A percentile compares a stretch with the other conserved stretches of the same genome.
phyloP scores from a whole-genome alignment of 129 eudicot genomes.

The Chrysanthemum lavandulifolium region DNA sequence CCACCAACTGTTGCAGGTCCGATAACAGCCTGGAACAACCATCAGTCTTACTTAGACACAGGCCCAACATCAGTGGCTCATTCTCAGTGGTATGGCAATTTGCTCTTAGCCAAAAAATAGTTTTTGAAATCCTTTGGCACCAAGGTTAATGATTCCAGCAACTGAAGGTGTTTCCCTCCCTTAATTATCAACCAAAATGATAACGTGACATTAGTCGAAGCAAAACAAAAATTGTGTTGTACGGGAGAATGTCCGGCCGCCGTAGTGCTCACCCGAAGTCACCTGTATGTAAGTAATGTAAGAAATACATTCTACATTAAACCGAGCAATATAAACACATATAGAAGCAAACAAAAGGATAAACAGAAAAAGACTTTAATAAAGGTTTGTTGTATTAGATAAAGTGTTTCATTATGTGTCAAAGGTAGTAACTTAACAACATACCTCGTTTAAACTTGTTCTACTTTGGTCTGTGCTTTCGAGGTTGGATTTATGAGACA shows the following conservation, averaged over 20 bases:
- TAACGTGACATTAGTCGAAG: constrained; percentile 13
- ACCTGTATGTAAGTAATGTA: constrained; percentile 35
- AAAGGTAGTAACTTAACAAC: too few relatives aligned
- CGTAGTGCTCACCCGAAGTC: constrained; percentile 51
- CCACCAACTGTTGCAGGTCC: constrained; percentile 72
- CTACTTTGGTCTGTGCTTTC: too few relatives aligned
- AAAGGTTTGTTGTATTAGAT: too few relatives aligned
- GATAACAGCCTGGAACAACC: constrained; percentile 68
- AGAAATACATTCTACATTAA: constrained; percentile 8
- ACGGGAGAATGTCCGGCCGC: constrained; percentile 90
- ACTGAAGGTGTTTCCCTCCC: constrained; percentile 99
- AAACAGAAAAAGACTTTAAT: too few relatives aligned
- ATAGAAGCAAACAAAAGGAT: too few relatives aligned
- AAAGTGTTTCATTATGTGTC: too few relatives aligned
- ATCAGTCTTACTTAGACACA: constrained; percentile 16
- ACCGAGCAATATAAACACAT: not conserved
- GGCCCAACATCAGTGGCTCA: constrained; percentile 1
- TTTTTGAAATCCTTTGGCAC: constrained; percentile 98
- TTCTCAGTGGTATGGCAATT: constrained; percentile 72
- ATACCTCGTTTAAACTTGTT: too few relatives aligned
- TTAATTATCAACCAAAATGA: constrained; percentile 15
- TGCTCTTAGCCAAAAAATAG: constrained; percentile 97
- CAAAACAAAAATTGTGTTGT: constrained; percentile 67
- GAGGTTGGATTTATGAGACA: too few relatives aligned
- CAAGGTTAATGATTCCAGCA: constrained; percentile 97